Percentiles rank a stretch among this genome's conserved stretches.
These are phyloP conservation scores for Sergeia podlipaevii DNA, from an alignment of 208 protist genomes.

Conservation along the genomic window DNA sequence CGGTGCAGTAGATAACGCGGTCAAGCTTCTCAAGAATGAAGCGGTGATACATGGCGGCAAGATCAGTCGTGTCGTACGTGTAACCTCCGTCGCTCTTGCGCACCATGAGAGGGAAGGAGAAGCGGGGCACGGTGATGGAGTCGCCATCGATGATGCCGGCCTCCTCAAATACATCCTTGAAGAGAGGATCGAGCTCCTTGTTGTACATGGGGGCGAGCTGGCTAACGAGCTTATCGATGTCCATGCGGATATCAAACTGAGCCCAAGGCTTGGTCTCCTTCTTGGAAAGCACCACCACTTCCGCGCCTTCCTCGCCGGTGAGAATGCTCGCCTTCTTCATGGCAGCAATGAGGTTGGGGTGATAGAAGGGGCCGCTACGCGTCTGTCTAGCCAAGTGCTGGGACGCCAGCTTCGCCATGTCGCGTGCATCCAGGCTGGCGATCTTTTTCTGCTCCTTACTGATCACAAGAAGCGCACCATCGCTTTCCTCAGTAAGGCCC, in stretches of 20 bases:
- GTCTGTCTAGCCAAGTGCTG: slow-evolving; percentile 62
- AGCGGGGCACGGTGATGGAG: slow-evolving; percentile 78
- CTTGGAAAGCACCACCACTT: slow-evolving; percentile 78
- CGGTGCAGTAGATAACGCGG: slow-evolving; percentile 95
- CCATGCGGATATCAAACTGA: slow-evolving; percentile 81
- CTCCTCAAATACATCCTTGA: slow-evolving; percentile 72
- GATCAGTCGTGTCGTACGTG: slow-evolving; percentile 95
- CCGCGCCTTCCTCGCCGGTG: slow-evolving; percentile 63
- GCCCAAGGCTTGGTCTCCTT: slow-evolving; percentile 86
- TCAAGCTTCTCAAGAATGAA: slow-evolving; percentile 84
- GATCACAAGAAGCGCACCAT: slow-evolving; percentile 88
- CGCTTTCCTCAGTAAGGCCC: slow-evolving; percentile 72
- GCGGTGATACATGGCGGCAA: slow-evolving; percentile 90
- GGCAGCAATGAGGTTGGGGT: slow-evolving; percentile 75
- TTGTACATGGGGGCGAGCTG: slow-evolving; percentile 77
- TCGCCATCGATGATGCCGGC: slow-evolving; percentile 64
- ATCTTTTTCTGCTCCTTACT: slow-evolving; percentile 61
- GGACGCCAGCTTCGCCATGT: slow-evolving; percentile 79
- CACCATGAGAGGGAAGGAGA: slow-evolving; percentile 93
- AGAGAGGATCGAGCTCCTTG: slow-evolving; percentile 60
- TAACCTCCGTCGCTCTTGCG: slow-evolving; percentile 95
- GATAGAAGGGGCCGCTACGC: slow-evolving; percentile 49
- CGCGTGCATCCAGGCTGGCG: slow-evolving; percentile 59
- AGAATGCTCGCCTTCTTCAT: slow-evolving; percentile 73
- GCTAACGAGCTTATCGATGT: slow-evolving; percentile 80